phyloP scores from a whole-genome alignment of 768 basidiomycete species.

The Hirschioporus abietinus region DNA sequence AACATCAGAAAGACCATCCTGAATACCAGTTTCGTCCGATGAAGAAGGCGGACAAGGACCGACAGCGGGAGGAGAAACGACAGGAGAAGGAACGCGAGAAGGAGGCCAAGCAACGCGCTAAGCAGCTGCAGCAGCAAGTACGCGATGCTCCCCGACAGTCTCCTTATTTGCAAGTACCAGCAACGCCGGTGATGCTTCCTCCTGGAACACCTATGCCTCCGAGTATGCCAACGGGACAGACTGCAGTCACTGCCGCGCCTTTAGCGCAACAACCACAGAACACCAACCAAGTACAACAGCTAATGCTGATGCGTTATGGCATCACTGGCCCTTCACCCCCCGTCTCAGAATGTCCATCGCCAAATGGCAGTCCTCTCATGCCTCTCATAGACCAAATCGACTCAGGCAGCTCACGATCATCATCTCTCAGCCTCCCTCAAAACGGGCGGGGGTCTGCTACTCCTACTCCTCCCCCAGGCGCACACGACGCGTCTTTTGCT shows the following conservation, averaged over 20 bases:
- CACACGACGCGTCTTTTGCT: not conserved
- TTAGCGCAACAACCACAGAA: not conserved
- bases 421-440: not conserved
- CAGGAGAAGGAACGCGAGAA: conserved; percentile 22
- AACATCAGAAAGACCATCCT: conserved; percentile 14
- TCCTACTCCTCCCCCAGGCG: conserved; percentile 8
- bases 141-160: not conserved
- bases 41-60: conserved; percentile 16
- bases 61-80: conserved; percentile 20
- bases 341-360: not conserved
- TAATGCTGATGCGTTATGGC: conserved; percentile 5
- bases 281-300: not conserved
- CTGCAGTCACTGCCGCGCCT: not conserved
- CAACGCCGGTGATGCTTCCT: not conserved
- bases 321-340: conserved; percentile 4
- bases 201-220: not conserved
- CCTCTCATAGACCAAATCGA: not conserved
- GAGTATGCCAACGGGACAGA: too few species aligned
- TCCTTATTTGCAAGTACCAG: not conserved
- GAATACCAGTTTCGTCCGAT: conserved; percentile 16
- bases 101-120: conserved; percentile 18
- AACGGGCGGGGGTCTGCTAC: conserved; percentile 2
- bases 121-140: not conserved
- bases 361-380: not conserved
- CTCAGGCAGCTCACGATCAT: not conserved